Evolutionary conservation across 495 filamentous ascomycete genomes (phyloP), one percentile per base, ranked within the genome.

Genomic region (Penicillium antarcticum): DNA sequence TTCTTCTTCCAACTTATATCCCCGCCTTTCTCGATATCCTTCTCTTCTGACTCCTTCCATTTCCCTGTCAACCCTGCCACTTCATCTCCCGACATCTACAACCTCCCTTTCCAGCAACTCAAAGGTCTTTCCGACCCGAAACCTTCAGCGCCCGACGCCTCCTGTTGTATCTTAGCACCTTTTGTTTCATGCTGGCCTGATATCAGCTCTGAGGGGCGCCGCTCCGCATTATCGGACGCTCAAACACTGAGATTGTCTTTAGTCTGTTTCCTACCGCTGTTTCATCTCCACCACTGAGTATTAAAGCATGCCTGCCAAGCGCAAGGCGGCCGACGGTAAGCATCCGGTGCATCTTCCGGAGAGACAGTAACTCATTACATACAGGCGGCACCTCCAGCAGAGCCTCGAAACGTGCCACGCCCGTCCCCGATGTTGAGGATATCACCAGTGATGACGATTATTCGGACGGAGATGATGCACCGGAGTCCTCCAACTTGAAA

Each of bases 391-490:
- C 73, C 53, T 81, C 76, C 26, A 80, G 78, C 43, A 80, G 78
- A 58, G 75, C 74, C 7, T 87, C 86, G 38, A 85, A 82, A 59
- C 72, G 81, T 47, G 80, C 85, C 29, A 88, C 86, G 16, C 87
- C 87, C 5, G 84, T 86, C 36, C 79, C 85, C 12, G 82, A 78
- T 40, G 81, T 81, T 7, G 83, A 80, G 31, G 81, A 83, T 37
- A 71, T 89, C 45, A 83, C 74, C 54, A 88, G 82, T 68, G 83
- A 80, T 64, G 86, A 88, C 59, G 85, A 88, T 52, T 83, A 83
- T 57, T 85, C 80, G n/a, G 84, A 85, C 3, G 80, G 79, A 10
- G 78, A 76, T 26, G 74, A 81, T 9, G 74, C 75, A 41, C 68
- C 66, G 19, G 74, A 73, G 48, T 68, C 73, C 43, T 56, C 71